Conservation (phyloP, 2,329 filamentous ascomycete genomes). For the Biscogniauxia marginata region DNA sequence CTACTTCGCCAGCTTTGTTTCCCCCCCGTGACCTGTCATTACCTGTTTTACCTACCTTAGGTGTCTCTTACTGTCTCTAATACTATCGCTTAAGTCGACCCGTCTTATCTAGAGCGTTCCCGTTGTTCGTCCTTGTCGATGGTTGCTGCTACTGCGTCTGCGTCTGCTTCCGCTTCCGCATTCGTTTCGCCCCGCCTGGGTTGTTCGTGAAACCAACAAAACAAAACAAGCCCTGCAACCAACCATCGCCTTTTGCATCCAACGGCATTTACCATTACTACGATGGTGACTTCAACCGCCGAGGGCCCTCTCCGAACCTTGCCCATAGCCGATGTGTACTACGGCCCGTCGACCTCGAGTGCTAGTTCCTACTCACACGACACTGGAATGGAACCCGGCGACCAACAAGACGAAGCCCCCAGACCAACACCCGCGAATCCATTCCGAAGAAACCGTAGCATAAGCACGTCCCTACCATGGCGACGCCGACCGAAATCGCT, state of each 20-base stretch:
- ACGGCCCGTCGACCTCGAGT: slow-evolving; percentile 24
- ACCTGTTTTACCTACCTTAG: too few species aligned
- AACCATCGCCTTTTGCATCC: slow-evolving; percentile 2
- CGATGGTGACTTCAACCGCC: slow-evolving; percentile 20
- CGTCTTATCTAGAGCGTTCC: too few species aligned
- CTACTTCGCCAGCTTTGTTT: too few species aligned
- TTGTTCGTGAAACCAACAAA: slow-evolving; percentile 1
- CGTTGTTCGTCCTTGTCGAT: background rate
- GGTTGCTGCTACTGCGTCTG: background rate
- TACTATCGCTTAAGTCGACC: too few species aligned
- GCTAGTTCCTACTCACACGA: slow-evolving; percentile 31
- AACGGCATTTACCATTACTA: background rate
- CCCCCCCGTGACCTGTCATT: too few species aligned
- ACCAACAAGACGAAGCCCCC: slow-evolving; percentile 20
- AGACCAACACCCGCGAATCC: slow-evolving; percentile 36
- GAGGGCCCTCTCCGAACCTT: slow-evolving; percentile 18
- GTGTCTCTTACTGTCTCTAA: too few species aligned
- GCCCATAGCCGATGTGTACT: slow-evolving; percentile 15
- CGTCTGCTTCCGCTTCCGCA: slow-evolving; percentile 8
- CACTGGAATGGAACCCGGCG: slow-evolving; percentile 25
- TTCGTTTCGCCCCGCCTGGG: slow-evolving; percentile 5
- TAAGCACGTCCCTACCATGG: slow-evolving; percentile 51
- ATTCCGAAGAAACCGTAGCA: slow-evolving; percentile 39
- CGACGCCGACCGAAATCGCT: slow-evolving; percentile 45
- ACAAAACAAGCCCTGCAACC: slow-evolving; percentile 1